Base-by-base conservation (phyloP, 441 rosid genomes). In the Dalechampia spathulata region DNA sequence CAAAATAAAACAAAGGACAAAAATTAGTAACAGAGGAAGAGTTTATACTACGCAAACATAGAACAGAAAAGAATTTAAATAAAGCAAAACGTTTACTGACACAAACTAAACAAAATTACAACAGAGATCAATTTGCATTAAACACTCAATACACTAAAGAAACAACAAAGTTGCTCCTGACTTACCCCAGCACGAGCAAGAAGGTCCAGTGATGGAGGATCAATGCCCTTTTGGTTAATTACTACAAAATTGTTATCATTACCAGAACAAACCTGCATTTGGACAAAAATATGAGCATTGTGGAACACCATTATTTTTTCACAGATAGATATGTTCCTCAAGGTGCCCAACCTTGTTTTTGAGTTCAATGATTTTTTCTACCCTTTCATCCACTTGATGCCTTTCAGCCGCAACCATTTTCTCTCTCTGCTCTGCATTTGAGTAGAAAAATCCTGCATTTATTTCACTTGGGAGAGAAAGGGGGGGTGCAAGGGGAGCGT, bases 371-470 rank as follows among this genome's bases (percentile, higher is more conserved):
- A 90, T 87, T 63, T 74, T 89, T 65, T 61, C 66, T 40, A 86
- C 92, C 80, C 91, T 79, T 63, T 86, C 94, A 58, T 92, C 97
- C 68, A 89, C 96, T 2, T 83, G 77, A 52, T 73, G 92, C 76
- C 96, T 72, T 78, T 92, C 99, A 47, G 94, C 96, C 43, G 84
- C 76, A 80, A 92, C 85, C 99, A 92, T 92, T 26, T 92, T 90
- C 78, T 92, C 99, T 67, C 99, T 85, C 71, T 92, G 99, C 64
- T 89, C 99, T 2, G 95, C 97, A 64, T 80, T 92, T 22, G 99
- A 92, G 84, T 92, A 92, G 85, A 92, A 92, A 78, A 92, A 92
- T 7, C 96, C 97, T 75, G 96, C 94, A 80, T 92, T 92, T 62
- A 89, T 79, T 79, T 92, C 99, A 80, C 96, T 92, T 80, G 37